Evolutionary conservation across 2,329 filamentous ascomycete species (phyloP).

Genomic region (Aureobasidium sp.): DNA sequence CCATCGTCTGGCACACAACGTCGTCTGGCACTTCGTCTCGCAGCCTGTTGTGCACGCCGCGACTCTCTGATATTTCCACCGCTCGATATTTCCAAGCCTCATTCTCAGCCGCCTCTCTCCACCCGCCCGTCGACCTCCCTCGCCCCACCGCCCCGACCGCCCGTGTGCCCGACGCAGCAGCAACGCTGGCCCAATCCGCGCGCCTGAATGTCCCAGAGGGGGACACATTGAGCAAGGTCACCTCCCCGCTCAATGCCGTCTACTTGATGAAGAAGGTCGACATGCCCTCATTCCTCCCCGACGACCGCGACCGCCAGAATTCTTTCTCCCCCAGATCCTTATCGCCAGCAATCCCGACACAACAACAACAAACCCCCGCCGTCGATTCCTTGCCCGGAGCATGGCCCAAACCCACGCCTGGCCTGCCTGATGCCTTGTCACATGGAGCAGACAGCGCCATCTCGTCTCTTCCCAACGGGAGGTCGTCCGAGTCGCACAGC

Average conservation of each 20-base stretch:
- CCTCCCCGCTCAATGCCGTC: constrained; percentile 26
- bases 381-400: constrained; percentile 20
- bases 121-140: background rate
- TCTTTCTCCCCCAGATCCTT: constrained; percentile 24
- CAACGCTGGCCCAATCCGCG: constrained; percentile 22
- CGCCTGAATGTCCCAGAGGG: constrained; percentile 20
- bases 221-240: constrained; percentile 20
- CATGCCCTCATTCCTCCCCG: constrained; percentile 45
- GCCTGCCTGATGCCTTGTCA: constrained; percentile 18
- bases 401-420: constrained; percentile 17
- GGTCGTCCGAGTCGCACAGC: constrained; percentile 29
- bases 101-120: background rate
- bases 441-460: constrained; percentile 36
- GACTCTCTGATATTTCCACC: background rate
- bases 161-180: constrained; percentile 6
- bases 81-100: background rate
- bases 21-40: background rate
- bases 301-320: constrained; percentile 31
- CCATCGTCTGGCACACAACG: constrained; percentile 7
- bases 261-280: constrained; percentile 39
- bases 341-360: constrained; percentile 5
- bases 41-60: constrained; percentile 1
- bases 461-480: constrained; percentile 51
- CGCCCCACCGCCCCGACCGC: background rate
- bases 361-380: constrained; percentile 16